Evolutionary conservation across 1,284 basidiomycete species (phyloP).

Genomic region (Papiliotrema terrestris): DNA sequence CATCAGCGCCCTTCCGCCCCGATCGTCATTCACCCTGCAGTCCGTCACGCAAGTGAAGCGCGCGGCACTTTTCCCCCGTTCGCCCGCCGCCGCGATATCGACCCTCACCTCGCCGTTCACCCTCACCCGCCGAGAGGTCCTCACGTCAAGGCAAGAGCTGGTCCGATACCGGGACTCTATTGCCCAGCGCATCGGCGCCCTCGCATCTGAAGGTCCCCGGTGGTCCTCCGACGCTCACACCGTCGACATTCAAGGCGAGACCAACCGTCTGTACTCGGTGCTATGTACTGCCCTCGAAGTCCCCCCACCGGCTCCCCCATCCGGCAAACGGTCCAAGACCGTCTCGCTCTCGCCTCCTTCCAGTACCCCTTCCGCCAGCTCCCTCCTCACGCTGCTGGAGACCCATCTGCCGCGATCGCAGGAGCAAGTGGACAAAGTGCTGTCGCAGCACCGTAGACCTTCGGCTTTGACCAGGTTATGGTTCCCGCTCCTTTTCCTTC

Average conservation of each 20-base stretch:
- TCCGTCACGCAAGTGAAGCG: slow-evolving; percentile 20
- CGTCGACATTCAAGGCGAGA: slow-evolving; percentile 29
- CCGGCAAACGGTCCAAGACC: slow-evolving; percentile 11
- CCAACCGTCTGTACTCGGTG: slow-evolving; percentile 33
- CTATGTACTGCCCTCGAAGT: slow-evolving; percentile 39
- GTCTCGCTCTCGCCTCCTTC: slow-evolving; percentile 4
- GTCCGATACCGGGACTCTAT: slow-evolving; percentile 27
- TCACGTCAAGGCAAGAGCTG: slow-evolving; percentile 31
- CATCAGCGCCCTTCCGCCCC: slow-evolving; percentile 25
- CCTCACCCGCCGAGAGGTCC: slow-evolving; percentile 45
- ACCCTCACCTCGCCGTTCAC: slow-evolving; percentile 38
- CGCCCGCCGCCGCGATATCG: slow-evolving; percentile 25
- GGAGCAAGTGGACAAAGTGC: slow-evolving; percentile 14
- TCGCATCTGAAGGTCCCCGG: slow-evolving; percentile 40
- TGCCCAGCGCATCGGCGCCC: slow-evolving; percentile 34
- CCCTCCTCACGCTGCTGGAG: slow-evolving; percentile 33
- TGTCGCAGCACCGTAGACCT: slow-evolving; percentile 37
- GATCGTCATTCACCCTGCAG: slow-evolving; percentile 18
- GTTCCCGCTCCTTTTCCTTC: slow-evolving; percentile 48
- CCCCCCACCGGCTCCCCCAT: slow-evolving; percentile 11
- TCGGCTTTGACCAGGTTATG: slow-evolving; percentile 43
- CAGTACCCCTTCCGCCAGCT: slow-evolving; percentile 13
- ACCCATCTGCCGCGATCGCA: slow-evolving; percentile 29
- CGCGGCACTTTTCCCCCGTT: slow-evolving; percentile 24
- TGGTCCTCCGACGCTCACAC: slow-evolving; percentile 17